Evolutionary conservation across 805 yeast species (phyloP), one percentile per base, ranked within the genome.

Genomic region (Nakazawaea molendinolei): DNA sequence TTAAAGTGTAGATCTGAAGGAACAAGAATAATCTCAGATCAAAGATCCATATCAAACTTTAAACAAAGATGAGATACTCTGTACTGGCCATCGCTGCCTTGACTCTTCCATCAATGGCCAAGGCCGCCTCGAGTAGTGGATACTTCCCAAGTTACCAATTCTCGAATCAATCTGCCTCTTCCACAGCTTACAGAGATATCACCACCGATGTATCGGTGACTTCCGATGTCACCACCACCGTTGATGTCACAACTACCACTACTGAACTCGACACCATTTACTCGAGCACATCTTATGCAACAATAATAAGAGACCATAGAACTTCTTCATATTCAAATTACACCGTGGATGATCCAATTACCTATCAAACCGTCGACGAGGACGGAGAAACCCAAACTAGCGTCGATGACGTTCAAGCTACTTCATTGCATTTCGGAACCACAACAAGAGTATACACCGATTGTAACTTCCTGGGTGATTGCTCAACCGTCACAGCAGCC

Each of bases 401-500:
- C 13, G 27, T 37, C 2, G 36, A 21, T 8, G 33, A 22, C 12
- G 33, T 23, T 5, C 31, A 38, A 23, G 40, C 37, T 4, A 38
- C 40, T 8, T 19, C 34, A 3, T 33, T 38, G 23, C 33, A 15
- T 3, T 38, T 18, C 21, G 29, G 33, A 7, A 38, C 40, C 3
- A 32, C 33, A 5, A 38, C 40, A 8, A 19, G 22, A 14, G 30
- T 38, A 8, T 38, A 38, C 28, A 38, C 36, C 7, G 40, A 38
- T 18, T 38, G 40, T 38, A 28, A 38, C 17, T 38, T 28, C 17
- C 13, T 9, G 8, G 34, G 40, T 14, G 31, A 8, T 8, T 52
- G 57, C 33, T 44, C 55, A 8, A 35, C 38, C 8, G 31, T 41
- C 21, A 45, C 51, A 14, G 48, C 57, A 10, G 44, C 46, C 30